Percentiles rank a stretch among this genome's conserved stretches.
phyloP scores from a whole-genome alignment of 257 asterid genomes.

The Capsicum chinense region DNA sequence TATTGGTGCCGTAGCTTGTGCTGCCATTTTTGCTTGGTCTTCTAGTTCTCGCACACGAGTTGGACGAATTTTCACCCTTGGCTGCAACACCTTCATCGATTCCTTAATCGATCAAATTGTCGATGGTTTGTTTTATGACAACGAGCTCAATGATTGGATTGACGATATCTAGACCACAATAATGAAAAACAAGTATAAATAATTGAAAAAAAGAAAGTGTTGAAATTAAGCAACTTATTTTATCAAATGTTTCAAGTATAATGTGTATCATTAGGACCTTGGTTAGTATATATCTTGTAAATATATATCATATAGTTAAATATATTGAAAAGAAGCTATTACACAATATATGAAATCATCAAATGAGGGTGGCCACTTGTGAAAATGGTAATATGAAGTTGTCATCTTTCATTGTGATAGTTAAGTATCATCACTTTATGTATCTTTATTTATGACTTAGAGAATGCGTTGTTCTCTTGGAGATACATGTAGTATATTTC shows the following conservation, averaged over 20 bases:
- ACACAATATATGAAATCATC: too few relatives aligned
- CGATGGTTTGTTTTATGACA: conserved; percentile 77
- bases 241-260: background rate
- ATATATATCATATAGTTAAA: conserved; percentile 1
- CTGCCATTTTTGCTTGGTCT: conserved; percentile 79
- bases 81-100: conserved; percentile 81
- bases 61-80: conserved; percentile 58
- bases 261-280: background rate
- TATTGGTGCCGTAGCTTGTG: conserved; percentile 65
- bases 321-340: background rate
- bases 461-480: background rate
- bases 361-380: background rate
- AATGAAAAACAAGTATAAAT: background rate
- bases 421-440: background rate
- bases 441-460: background rate
- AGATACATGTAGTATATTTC: background rate
- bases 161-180: conserved; percentile 44
- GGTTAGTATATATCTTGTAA: background rate
- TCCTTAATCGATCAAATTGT: conserved; percentile 71
- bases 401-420: background rate
- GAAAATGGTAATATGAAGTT: background rate
- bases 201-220: background rate
- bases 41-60: conserved; percentile 76
- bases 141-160: conserved; percentile 51
- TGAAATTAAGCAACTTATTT: background rate